These are phyloP conservation scores for Diversispora epigaea DNA, from an alignment of 192 early-diverging fungal genomes.

Conservation along the genomic window DNA sequence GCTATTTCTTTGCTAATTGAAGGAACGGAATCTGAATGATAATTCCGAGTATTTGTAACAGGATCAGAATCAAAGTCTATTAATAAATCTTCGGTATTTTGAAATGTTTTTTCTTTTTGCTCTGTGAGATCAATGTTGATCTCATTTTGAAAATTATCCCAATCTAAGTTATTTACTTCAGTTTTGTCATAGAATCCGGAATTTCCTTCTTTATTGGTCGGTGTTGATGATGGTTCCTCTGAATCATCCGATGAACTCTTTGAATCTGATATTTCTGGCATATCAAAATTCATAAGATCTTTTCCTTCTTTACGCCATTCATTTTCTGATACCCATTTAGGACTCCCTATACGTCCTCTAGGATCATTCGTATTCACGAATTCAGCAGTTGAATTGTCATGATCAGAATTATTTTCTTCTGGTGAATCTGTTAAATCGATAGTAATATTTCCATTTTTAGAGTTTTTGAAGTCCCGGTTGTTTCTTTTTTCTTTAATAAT, in stretches of 20 bases:
- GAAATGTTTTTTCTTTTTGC: not conserved
- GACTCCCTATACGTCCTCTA: constrained; percentile 22
- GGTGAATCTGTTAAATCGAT: not conserved
- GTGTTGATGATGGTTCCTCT: not conserved
- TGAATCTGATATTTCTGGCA: not conserved
- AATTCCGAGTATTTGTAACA: not conserved
- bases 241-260: not conserved
- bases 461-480: not conserved
- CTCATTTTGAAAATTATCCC: not conserved
- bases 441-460: not conserved
- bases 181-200: not conserved
- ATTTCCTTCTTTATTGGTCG: not conserved
- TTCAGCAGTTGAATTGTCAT: not conserved
- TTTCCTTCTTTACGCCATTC: constrained; percentile 5
- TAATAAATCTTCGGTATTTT: not conserved
- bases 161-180: not conserved
- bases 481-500: not conserved
- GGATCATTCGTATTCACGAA: not conserved
- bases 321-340: constrained; percentile 10
- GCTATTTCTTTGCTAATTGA: not conserved
- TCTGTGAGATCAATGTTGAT: not conserved
- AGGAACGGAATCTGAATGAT: not conserved
- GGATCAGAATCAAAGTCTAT: not conserved
- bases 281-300: constrained; percentile 2
- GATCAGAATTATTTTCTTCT: not conserved